These are phyloP conservation scores for Murraya paniculata DNA, from an alignment of 345 rosid species.

Conservation along the genomic window DNA sequence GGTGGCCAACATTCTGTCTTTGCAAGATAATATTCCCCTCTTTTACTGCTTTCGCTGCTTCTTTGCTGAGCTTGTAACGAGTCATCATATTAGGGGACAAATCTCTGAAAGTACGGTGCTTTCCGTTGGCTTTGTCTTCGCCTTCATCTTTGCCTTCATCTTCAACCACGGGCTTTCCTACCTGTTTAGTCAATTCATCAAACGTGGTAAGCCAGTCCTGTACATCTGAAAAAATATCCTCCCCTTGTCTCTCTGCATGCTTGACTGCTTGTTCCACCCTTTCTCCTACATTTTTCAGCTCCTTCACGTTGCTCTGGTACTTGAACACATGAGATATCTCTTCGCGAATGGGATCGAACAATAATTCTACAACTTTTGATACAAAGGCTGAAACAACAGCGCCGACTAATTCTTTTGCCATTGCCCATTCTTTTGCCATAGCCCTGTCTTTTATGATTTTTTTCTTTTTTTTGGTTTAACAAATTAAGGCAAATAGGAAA, in stretches of 20 bases:
- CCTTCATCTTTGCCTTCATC: not conserved
- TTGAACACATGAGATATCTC: no score
- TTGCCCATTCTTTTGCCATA: no score
- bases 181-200: not conserved
- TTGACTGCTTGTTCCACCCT: not conserved
- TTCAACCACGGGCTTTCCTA: not conserved
- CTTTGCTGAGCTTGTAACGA: not conserved
- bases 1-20: not conserved
- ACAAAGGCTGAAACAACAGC: no score
- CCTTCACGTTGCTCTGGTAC: not conserved
- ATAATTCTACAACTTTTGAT: no score
- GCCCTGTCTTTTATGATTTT: no score
- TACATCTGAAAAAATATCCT: no score
- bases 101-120: no score
- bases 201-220: not conserved
- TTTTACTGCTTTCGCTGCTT: not conserved
- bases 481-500: no score
- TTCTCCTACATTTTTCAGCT: not conserved
- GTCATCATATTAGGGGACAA: not conserved
- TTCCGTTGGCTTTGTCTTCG: not conserved
- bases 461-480: no score
- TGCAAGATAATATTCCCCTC: not conserved
- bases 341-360: no score
- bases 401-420: no score
- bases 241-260: not conserved